A percentile compares a stretch with the other conserved stretches of the same genome.
These are phyloP conservation scores for Ceratocystis smalleyi DNA, from an alignment of 2,329 filamentous ascomycete species.

Conservation along the genomic window DNA sequence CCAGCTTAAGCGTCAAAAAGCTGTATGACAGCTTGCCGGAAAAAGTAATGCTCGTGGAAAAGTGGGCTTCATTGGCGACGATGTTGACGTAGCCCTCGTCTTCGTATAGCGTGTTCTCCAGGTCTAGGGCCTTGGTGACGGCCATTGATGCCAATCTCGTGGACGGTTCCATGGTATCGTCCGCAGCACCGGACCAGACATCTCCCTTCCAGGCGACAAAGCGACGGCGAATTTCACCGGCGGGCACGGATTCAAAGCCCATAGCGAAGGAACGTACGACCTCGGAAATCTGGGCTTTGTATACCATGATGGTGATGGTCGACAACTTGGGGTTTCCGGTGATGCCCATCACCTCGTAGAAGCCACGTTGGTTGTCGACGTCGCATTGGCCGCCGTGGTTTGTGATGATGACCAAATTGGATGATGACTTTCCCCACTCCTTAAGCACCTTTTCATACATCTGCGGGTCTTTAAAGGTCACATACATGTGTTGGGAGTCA, in stretches of 20 bases:
- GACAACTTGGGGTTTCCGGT: slow-evolving; percentile 20
- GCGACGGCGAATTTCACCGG: slow-evolving; percentile 19
- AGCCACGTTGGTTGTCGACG: slow-evolving; percentile 21
- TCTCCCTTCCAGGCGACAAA: slow-evolving; percentile 20
- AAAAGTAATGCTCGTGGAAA: slow-evolving; percentile 27
- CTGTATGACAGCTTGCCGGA: slow-evolving; percentile 30
- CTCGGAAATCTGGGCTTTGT: slow-evolving; percentile 23
- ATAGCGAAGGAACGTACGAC: slow-evolving; percentile 20
- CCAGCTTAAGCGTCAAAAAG: slow-evolving; percentile 24
- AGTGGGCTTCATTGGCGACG: slow-evolving; percentile 24
- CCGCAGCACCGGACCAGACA: slow-evolving; percentile 11
- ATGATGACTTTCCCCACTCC: slow-evolving; percentile 17
- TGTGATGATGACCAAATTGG: slow-evolving; percentile 27
- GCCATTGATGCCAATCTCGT: slow-evolving; percentile 10
- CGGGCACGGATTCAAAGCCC: slow-evolving; percentile 21
- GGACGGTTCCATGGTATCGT: slow-evolving; percentile 17
- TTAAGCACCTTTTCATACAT: slow-evolving; percentile 18
- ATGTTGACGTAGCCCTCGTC: slow-evolving; percentile 24
- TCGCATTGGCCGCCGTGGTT: slow-evolving; percentile 30
- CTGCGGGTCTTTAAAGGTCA: slow-evolving; percentile 17
- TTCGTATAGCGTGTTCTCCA: slow-evolving; percentile 22
- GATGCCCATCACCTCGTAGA: slow-evolving; percentile 25
- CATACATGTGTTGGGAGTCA: slow-evolving; percentile 16
- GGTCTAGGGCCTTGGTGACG: slow-evolving; percentile 15
- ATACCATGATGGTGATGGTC: slow-evolving; percentile 23